Base-by-base conservation (phyloP, 306 rosid species). In the Vigna radiata region DNA sequence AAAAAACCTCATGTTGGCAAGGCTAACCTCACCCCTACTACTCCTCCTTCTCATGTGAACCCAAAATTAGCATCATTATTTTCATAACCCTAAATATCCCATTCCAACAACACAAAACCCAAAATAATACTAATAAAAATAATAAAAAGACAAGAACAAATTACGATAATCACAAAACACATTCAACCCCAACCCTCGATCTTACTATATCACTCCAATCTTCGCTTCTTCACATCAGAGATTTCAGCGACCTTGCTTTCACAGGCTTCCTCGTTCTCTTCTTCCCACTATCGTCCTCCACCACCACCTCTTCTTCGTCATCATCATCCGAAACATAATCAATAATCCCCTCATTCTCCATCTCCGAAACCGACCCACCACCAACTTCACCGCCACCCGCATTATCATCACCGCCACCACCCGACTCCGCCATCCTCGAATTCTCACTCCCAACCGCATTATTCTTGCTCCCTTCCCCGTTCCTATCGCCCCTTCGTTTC, bases 191-290 rank as follows among this genome's bases (percentile, higher is more conserved):
- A 59, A 54, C 56, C 80, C 79, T 78, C 59, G 48, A 74, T 81
- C 66, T 75, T 75, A 75, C 78, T 77, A 66, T 59, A 29, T 54
- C 46, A 19, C 70, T 48, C 44, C 46, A 52, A n/a, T n/a, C 31
- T 53, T 29, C 33, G 33, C 33, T 29, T 29, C 33, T 29, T 86
- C 81, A 91, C 98, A 94, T 91, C 1, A 94, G 80, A 12, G 98
- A 94, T 79, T 94, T 94, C 69, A 94, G 60, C 33, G 97, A 94
- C 79, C 97, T 86, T 5, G 91, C 97, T 80, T 94, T 94, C 77
- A 90, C 91, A 0, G 96, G 95, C 76, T 87, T 94, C 86, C 98
- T 79, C 87, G 85, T 85, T 81, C 90, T 68, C 79, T 85, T 90
- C 73, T 84, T 90, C 43, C 89, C 87, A 50, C 79, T 64, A 2